Conservation (phyloP, 768 basidiomycete species). For the Psilocybe azurescens region DNA sequence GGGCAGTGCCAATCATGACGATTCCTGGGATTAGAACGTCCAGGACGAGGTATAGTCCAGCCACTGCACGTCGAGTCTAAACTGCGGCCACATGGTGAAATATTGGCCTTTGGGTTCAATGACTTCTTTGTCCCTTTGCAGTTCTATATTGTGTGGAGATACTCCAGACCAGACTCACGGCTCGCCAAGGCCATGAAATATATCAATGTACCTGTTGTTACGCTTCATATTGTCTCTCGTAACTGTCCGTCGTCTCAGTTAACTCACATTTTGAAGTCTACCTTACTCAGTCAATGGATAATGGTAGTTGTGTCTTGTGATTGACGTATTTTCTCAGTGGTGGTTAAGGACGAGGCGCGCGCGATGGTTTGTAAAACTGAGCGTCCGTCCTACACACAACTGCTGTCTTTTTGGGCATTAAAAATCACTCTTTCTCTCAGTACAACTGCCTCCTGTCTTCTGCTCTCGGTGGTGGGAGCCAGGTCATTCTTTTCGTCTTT, state of each 20-base stretch:
- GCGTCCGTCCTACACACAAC: not conserved
- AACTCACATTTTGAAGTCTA: slow-evolving; percentile 27
- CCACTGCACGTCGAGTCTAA: not conserved
- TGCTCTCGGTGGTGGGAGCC: slow-evolving; percentile 66
- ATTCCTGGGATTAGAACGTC: no score
- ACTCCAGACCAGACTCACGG: slow-evolving; percentile 36
- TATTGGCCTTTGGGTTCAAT: slow-evolving; percentile 34
- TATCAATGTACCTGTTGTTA: slow-evolving; percentile 52
- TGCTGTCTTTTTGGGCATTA: not conserved
- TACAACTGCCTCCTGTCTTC: slow-evolving; percentile 68
- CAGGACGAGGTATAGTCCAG: no score
- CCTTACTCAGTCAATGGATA: slow-evolving; percentile 60
- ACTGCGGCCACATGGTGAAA: not conserved
- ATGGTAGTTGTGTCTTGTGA: slow-evolving; percentile 59
- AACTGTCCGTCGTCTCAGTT: not conserved
- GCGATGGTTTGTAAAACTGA: slow-evolving; percentile 61
- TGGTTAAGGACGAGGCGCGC: slow-evolving; percentile 62
- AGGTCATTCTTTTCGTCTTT: slow-evolving; percentile 65
- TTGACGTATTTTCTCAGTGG: slow-evolving; percentile 62
- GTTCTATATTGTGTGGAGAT: slow-evolving; percentile 47
- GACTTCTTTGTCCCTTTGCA: slow-evolving; percentile 55
- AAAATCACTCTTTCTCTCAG: slow-evolving; percentile 35
- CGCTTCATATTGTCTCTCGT: slow-evolving; percentile 33
- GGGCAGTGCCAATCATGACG: no score
- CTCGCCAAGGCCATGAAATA: slow-evolving; percentile 42